phyloP scores from a whole-genome alignment of 306 rosid genomes.

The Fragaria ananassa region DNA sequence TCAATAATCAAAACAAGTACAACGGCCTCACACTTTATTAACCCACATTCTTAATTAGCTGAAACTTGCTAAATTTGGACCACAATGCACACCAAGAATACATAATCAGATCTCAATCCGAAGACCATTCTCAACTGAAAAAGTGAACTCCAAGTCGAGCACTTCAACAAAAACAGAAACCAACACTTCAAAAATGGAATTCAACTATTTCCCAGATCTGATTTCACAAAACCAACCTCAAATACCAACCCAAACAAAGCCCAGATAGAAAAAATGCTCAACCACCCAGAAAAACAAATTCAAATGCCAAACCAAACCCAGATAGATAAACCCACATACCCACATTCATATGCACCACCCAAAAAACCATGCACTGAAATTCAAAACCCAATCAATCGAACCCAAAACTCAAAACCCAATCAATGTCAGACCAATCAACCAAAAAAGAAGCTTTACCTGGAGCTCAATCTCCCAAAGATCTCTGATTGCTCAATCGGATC shows the following conservation, averaged over 20 bases:
- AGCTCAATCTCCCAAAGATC: slow-evolving; percentile 53
- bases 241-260: slow-evolving; percentile 31
- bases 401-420: slow-evolving; percentile 32
- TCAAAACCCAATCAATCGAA: slow-evolving; percentile 20
- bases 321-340: slow-evolving; percentile 15
- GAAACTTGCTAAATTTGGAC: slow-evolving; percentile 36
- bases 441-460: slow-evolving; percentile 34
- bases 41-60: slow-evolving; percentile 38
- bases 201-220: slow-evolving; percentile 62
- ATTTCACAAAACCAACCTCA: slow-evolving; percentile 41
- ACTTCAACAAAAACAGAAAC: slow-evolving; percentile 36
- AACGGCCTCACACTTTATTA: slow-evolving; percentile 32
- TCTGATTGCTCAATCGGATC: slow-evolving; percentile 56
- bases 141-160: slow-evolving; percentile 25
- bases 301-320: slow-evolving; percentile 37
- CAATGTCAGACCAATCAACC: slow-evolving; percentile 53
- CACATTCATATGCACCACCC: slow-evolving; percentile 30
- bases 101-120: slow-evolving; percentile 53
- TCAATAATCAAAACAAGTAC: slow-evolving; percentile 18
- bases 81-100: slow-evolving; percentile 29
- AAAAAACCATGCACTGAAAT: slow-evolving; percentile 38
- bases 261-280: slow-evolving; percentile 24
- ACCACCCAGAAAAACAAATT: slow-evolving; percentile 40
- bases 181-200: slow-evolving; percentile 36
- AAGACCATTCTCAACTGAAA: slow-evolving; percentile 20